Evolutionary conservation across 768 basidiomycete genomes (phyloP).

Genomic region (Nidularia pulvinata): DNA sequence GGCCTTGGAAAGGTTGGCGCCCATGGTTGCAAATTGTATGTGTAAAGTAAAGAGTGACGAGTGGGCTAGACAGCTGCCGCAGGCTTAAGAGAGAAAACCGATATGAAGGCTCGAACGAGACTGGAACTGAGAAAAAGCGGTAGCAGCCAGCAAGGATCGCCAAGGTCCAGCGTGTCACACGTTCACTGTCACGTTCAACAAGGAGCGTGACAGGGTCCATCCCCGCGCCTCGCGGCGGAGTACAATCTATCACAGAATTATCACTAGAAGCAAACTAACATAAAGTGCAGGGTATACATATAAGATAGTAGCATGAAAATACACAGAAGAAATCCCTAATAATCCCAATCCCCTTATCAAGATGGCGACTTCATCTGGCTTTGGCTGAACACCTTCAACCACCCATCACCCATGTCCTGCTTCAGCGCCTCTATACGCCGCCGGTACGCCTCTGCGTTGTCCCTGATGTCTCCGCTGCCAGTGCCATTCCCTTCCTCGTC

Average conservation of each 20-base stretch:
- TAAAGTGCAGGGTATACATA: background rate
- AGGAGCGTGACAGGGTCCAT: too few species aligned
- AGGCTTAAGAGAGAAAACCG: too few species aligned
- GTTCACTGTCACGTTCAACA: too few species aligned
- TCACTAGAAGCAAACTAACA: too few species aligned
- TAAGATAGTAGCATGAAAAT: background rate
- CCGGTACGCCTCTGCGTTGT: slow-evolving; percentile 72
- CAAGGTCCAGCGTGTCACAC: too few species aligned
- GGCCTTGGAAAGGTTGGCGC: slow-evolving; percentile 86
- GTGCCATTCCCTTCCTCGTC: slow-evolving; percentile 13
- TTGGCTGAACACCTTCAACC: slow-evolving; percentile 79
- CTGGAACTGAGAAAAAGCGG: too few species aligned
- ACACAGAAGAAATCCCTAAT: background rate
- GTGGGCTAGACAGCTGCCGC: background rate
- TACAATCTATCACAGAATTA: too few species aligned
- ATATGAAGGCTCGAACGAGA: too few species aligned
- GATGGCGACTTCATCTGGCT: slow-evolving; percentile 11
- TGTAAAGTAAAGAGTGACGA: slow-evolving; percentile 66
- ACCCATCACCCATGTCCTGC: slow-evolving; percentile 88
- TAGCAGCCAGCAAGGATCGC: too few species aligned
- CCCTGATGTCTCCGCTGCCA: slow-evolving; percentile 22
- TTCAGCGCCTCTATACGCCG: slow-evolving; percentile 80
- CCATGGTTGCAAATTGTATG: slow-evolving; percentile 52
- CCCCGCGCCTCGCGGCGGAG: too few species aligned
- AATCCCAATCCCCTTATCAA: background rate